Evolutionary conservation across 495 filamentous ascomycete species (phyloP).

Genomic region (Podospora anserina): DNA sequence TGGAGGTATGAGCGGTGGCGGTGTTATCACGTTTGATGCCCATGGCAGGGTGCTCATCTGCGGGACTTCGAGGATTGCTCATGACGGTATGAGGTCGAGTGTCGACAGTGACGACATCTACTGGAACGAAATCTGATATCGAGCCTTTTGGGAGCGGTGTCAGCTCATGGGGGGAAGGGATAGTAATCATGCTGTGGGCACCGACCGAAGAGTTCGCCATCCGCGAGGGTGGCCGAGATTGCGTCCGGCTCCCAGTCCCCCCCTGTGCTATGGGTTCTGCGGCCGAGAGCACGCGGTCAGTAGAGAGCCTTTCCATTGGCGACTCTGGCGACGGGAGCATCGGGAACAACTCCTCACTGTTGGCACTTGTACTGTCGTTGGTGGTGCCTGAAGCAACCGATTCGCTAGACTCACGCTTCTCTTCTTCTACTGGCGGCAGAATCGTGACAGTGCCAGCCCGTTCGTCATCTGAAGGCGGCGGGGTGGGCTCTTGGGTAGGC

Average conservation of each 20-base stretch:
- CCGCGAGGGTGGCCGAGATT: not conserved
- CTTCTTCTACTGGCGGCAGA: not conserved
- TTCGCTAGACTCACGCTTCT: not conserved
- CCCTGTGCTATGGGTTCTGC: not conserved
- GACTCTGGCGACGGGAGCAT: constrained; percentile 1
- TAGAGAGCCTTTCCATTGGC: not conserved
- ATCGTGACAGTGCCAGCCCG: not conserved
- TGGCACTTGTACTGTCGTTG: not conserved
- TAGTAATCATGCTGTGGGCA: constrained; percentile 11
- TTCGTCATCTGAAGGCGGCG: not conserved
- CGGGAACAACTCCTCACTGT: not conserved
- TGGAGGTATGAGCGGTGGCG: not conserved
- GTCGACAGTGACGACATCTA: not conserved
- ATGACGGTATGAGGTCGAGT: constrained; percentile 4
- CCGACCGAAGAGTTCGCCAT: constrained; percentile 16
- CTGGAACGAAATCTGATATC: not conserved
- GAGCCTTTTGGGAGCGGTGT: constrained; percentile 17
- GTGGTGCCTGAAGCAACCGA: not conserved
- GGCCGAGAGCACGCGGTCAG: not conserved
- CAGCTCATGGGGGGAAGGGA: constrained; percentile 19
- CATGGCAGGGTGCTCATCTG: not conserved
- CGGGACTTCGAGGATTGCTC: constrained; percentile 5
- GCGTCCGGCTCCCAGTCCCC: not conserved
- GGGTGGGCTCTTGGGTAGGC: not conserved
- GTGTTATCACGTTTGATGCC: not conserved